A percentile compares a stretch with the other conserved stretches of the same genome.
Evolutionary conservation across 306 rosid genomes (phyloP).

Genomic region (Corylus avellana): DNA sequence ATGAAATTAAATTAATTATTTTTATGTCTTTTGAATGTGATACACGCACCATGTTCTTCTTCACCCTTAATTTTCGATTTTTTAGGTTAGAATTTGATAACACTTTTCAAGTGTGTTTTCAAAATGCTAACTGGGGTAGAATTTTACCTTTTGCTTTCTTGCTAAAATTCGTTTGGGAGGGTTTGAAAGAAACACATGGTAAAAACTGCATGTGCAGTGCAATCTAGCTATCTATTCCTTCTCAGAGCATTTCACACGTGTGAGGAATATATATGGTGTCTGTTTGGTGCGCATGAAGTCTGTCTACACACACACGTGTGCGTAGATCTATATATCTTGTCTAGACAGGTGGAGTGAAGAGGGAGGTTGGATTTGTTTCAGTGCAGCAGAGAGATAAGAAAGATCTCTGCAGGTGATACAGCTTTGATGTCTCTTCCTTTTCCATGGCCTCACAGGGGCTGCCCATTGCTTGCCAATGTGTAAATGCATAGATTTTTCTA

Average conservation of each 20-base stretch:
- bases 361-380: conserved; percentile 41
- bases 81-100: background rate
- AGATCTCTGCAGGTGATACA: conserved; percentile 23
- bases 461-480: background rate
- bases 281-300: conserved; percentile 49
- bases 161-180: background rate
- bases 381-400: conserved; percentile 18
- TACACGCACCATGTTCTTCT: conserved; percentile 2
- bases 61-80: background rate
- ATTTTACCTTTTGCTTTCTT: background rate
- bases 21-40: conserved; percentile 1
- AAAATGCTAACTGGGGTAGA: background rate
- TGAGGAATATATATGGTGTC: conserved; percentile 42
- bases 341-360: conserved; percentile 56
- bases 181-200: background rate
- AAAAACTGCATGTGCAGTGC: background rate
- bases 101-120: background rate
- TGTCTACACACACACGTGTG: conserved; percentile 56
- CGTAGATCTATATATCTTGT: conserved; percentile 27
- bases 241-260: conserved; percentile 46
- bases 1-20: background rate
- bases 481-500: conserved; percentile 8
- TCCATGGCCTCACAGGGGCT: conserved; percentile 17
- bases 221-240: conserved; percentile 2
- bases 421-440: conserved; percentile 14